Conservation (phyloP, 1,139 yeast genomes). For the Sugiyamaella castrensis region DNA sequence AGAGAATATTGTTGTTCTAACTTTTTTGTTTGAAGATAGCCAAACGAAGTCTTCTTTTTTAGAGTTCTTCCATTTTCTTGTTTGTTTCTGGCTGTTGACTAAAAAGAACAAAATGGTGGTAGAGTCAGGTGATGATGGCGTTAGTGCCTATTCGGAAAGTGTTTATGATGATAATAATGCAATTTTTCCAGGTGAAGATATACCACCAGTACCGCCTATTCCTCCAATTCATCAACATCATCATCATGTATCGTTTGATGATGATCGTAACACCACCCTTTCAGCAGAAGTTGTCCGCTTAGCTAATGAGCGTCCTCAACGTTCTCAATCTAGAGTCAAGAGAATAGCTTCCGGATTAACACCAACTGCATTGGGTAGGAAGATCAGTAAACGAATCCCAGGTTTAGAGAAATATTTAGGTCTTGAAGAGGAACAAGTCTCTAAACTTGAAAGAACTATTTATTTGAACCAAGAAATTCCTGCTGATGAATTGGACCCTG, state of each 20-base stretch:
- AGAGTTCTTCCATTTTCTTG: no score
- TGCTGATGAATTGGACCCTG: conserved; percentile 53
- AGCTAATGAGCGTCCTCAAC: background rate
- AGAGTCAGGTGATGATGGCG: no score
- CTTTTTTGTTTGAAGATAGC: no score
- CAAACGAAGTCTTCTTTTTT: no score
- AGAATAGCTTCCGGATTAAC: conserved; percentile 11
- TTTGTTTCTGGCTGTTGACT: no score
- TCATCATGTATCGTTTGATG: conserved; percentile 4
- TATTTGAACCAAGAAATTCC: conserved; percentile 64
- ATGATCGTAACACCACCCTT: background rate
- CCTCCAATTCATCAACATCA: conserved; percentile 4
- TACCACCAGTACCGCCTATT: background rate
- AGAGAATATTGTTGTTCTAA: no score
- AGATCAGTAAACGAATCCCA: conserved; percentile 25
- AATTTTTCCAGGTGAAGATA: background rate
- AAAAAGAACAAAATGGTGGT: no score
- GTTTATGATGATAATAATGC: conserved; percentile 2
- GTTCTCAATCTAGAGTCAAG: conserved; percentile 4
- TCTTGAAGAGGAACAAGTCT: conserved; percentile 14
- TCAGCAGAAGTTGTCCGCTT: background rate
- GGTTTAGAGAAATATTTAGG: conserved; percentile 24
- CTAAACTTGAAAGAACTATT: conserved; percentile 20
- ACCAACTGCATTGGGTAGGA: conserved; percentile 15
- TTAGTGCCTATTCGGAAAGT: conserved; percentile 5